Base-by-base conservation (phyloP, 352 stramenopile genomes). In the Phytophthora fragariaefolia region DNA sequence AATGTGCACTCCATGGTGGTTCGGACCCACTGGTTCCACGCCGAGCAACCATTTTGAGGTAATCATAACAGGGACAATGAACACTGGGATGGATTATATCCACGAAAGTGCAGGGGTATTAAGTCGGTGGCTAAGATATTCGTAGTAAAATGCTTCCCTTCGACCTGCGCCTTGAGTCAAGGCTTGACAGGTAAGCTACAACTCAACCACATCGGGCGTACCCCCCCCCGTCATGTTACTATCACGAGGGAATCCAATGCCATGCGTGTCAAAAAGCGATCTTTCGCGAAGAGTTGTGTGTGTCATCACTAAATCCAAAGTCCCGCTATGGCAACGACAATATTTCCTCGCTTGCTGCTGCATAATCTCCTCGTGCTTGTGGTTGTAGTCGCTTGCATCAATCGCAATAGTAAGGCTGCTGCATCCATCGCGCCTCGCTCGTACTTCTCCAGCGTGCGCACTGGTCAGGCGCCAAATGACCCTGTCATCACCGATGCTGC, bases 401-500 rank as follows among this genome's bases (percentile, higher is more conserved):
- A 43, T 26, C 23, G 23, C 47, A 47, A 7, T 13, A 18, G 10
- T 42, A 23, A 26, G 40, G 66, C 23, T 1, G 23, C 8, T 5
- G 66, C 61, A 20, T 36, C 59, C 28, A 66, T 74, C 26, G 60
- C 66, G 2, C 60, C 66, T 55, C 62, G 64, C 4, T 52, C 63
- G 40, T 77, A 81, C 48, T 83, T 79, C 47, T 69, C 73, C 17
- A 46, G 23, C 17, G 38, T 51, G n/a, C 66, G 67, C 15, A 61
- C 48, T 0, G 23, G 47, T 2, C 78, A 85, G 49, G 38, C 65
- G 2, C 46, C 74, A 8, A 69, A 58, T 22, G 76, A 87, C 27
- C 76, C 74, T 8, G 66, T 89, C 40, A 71, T 89, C 43, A 52
- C 73, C 18, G 68, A 80, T 22, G 69, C 79, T 23, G 79, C 79